phyloP scores from a whole-genome alignment of 2,329 filamentous ascomycete genomes.

The Ophiostoma sp. region DNA sequence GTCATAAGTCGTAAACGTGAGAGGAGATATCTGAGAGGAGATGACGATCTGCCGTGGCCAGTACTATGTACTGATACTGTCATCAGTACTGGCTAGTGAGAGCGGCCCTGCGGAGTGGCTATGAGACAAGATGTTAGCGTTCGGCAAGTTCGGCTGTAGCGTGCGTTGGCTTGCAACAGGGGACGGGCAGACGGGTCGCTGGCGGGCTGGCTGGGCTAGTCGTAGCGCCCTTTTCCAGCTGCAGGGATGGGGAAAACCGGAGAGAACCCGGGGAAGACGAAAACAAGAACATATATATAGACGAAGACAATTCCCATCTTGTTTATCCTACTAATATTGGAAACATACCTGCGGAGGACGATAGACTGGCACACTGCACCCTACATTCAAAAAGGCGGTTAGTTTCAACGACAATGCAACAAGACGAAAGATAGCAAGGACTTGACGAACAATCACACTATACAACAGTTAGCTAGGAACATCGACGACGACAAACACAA shows the following conservation, averaged over 20 bases:
- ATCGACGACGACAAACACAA: neutral
- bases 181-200: neutral
- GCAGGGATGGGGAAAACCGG: conserved; percentile 22
- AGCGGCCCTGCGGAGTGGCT: neutral
- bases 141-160: conserved; percentile 25
- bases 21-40: neutral
- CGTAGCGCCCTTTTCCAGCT: neutral
- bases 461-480: conserved; percentile 7
- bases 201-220: neutral
- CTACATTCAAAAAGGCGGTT: conserved; percentile 7
- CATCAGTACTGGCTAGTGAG: conserved; percentile 16
- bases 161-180: neutral
- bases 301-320: neutral
- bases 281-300: conserved; percentile 7
- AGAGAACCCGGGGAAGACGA: neutral
- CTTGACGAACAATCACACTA: conserved; percentile 27
- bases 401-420: neutral
- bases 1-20: neutral
- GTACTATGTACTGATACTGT: neutral
- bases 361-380: conserved; percentile 20
- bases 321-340: neutral
- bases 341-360: conserved; percentile 2
- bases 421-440: neutral
- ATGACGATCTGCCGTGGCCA: neutral
- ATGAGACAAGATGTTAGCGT: conserved; percentile 17